Conservation (phyloP, 129 eudicot genomes). For the Glebionis coronaria region DNA sequence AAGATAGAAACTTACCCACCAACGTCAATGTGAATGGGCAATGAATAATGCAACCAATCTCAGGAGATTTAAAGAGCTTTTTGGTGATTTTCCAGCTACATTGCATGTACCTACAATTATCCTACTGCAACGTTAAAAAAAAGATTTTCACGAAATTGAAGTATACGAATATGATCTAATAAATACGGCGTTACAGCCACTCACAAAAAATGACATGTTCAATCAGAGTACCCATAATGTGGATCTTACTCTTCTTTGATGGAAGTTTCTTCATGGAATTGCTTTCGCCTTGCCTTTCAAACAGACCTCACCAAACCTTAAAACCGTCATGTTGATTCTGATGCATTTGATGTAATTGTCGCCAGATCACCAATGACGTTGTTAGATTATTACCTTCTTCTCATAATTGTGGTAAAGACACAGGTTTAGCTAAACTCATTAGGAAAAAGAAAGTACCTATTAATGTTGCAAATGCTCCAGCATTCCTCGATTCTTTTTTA, state of each 20-base stretch:
- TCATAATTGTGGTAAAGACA: constrained; percentile 33
- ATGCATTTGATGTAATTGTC: constrained; percentile 27
- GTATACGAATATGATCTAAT: no score
- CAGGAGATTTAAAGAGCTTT: no score
- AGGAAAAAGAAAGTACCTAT: constrained; percentile 41
- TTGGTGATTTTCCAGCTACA: no score
- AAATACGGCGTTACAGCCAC: no score
- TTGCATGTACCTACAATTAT: no score
- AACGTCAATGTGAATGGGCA: no score
- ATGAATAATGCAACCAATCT: no score
- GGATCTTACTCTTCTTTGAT: constrained; percentile 45
- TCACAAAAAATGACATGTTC: constrained; percentile 30
- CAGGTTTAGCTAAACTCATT: constrained; percentile 35
- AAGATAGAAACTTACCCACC: no score
- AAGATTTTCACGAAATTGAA: no score
- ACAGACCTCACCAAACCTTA: constrained; percentile 17
- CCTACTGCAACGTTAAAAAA: no score
- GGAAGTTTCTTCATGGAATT: constrained; percentile 73
- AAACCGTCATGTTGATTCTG: constrained; percentile 21
- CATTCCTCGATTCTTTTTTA: no score
- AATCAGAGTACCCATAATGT: constrained; percentile 83
- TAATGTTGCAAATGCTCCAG: no score
- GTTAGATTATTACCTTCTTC: constrained; percentile 39
- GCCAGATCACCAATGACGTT: constrained; percentile 63
- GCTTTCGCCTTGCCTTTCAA: constrained; percentile 32